Base-by-base conservation (phyloP, 1,139 yeast genomes). In the Arxiozyma slooffiae region DNA sequence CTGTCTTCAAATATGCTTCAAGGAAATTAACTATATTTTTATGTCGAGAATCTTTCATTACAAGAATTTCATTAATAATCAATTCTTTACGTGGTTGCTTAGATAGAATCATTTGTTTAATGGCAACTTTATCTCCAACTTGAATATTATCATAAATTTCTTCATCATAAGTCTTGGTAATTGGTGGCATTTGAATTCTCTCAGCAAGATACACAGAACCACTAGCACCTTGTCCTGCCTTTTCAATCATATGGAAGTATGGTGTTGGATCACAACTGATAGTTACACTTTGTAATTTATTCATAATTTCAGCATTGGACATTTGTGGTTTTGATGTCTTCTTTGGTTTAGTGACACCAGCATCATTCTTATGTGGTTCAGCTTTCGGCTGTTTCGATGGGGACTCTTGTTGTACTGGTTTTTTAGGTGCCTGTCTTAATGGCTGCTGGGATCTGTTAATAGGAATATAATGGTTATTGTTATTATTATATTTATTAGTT, bases 151-250 rank as follows among this genome's bases (percentile, higher is more conserved):
- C 52, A 4, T 58, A 53, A 17, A 62, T 60, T 20, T 60, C 63
- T 9, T 48, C 49, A n/a, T 49, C 48, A 42, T 42, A 42, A 21
- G 30, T 42, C 22, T 42, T 26, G 18, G 46, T 47, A 18, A 48
- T 48, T 2, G 55, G 64, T 40, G 62, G 70, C 38, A 61, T 51
- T 52, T 75, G 71, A 53, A 81, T 69, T 39, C 88, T 79, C 60
- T 82, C 80, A 0, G 97, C 98, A 50, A 92, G 77, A 63, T 87
- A 94, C 22, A 94, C 99, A 1, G 92, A 85, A 18, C 99, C 99
- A 55, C 92, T 82, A 0, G 98, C 99, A 61, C 99, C 99, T 71
- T 94, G 98, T n/a, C 99, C 99, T 2, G 97, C 96, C 64, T 89
- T 89, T 67, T 87, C 94, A 60, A 92, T 77, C 70, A 88, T 86